A percentile compares a stretch with the other conserved stretches of the same genome.
phyloP scores from a whole-genome alignment of 169 alveolate genomes.

The Amoebophrya sp. region DNA sequence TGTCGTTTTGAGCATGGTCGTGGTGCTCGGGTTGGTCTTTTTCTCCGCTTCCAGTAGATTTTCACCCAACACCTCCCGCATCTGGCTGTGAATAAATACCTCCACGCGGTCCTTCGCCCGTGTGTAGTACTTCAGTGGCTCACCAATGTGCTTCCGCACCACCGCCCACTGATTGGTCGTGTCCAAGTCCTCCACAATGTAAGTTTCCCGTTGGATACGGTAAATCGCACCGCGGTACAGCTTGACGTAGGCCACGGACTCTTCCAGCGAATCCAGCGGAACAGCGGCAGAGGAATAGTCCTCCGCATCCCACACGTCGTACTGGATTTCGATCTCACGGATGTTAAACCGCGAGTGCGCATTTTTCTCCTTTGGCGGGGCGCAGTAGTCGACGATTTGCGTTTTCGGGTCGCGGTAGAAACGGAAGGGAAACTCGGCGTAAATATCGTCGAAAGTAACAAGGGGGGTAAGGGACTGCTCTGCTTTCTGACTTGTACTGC shows the following conservation, averaged over 20 bases:
- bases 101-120: conserved; percentile 1
- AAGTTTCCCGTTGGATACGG: neutral
- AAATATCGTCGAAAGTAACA: neutral
- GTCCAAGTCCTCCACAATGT: conserved; percentile 5
- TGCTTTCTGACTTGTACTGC: too few relatives aligned
- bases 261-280: neutral
- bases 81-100: neutral
- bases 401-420: neutral
- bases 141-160: neutral
- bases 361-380: neutral
- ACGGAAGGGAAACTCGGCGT: neutral
- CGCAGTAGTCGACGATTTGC: neutral
- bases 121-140: neutral
- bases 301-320: neutral
- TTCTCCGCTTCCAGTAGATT: too few relatives aligned
- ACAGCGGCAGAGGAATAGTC: neutral
- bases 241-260: conserved; percentile 14
- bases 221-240: neutral
- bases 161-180: conserved; percentile 9
- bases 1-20: too few relatives aligned
- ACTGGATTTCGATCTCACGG: neutral
- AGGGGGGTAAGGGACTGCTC: neutral
- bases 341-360: neutral
- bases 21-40: too few relatives aligned
- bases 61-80: neutral